Conservation (phyloP, 306 rosid species). For the Lotus japonicus region DNA sequence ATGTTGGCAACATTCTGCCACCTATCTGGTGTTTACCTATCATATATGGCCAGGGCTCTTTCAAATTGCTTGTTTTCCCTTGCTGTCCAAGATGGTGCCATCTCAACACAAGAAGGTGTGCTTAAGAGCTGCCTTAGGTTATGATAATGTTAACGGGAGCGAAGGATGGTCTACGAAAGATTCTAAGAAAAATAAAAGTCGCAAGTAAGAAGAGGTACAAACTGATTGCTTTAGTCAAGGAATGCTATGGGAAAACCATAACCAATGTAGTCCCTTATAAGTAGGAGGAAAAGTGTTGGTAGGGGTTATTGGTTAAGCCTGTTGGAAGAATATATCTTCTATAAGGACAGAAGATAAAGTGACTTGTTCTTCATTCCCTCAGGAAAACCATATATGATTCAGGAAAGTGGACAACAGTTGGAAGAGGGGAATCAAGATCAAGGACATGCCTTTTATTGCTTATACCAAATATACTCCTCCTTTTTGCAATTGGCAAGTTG, state of each 20-base stretch:
- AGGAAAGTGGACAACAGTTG: conserved; percentile 35
- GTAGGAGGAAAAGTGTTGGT: conserved; percentile 36
- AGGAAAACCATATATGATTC: conserved; percentile 26
- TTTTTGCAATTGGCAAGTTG: conserved; percentile 31
- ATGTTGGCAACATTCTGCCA: conserved; percentile 75
- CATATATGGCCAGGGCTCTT: conserved; percentile 56
- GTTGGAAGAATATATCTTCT: conserved; percentile 52
- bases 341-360: conserved; percentile 42
- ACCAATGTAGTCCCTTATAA: conserved; percentile 46
- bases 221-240: conserved; percentile 8
- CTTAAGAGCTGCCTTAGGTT: neutral
- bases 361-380: conserved; percentile 37
- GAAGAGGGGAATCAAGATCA: conserved; percentile 44
- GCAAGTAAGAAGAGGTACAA: neutral
- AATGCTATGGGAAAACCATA: conserved; percentile 36
- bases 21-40: conserved; percentile 67
- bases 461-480: conserved; percentile 34
- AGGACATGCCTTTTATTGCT: conserved; percentile 25
- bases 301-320: conserved; percentile 32
- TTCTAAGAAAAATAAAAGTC: conserved; percentile 2
- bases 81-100: conserved; percentile 75
- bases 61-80: conserved; percentile 67
- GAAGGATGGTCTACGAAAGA: neutral
- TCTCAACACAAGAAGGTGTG: conserved; percentile 3
- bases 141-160: neutral